Evolutionary conservation across 306 rosid genomes (phyloP), one percentile per base, ranked within the genome.

Genomic region (Cajanus cajan): DNA sequence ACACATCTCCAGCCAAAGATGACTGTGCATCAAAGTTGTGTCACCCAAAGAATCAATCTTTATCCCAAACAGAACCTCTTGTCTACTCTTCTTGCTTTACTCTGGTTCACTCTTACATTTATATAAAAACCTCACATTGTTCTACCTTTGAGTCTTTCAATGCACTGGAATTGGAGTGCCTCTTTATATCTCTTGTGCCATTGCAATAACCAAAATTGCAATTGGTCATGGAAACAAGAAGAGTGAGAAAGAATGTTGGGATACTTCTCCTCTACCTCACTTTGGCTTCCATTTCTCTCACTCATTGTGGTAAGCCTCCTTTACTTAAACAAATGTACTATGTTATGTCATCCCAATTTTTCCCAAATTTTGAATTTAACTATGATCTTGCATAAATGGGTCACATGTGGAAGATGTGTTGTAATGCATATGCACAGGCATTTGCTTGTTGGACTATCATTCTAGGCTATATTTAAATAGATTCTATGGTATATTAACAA

Each of bases 1-100:
- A 66, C 62, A 88, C 90, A 76, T 76, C 58, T 81, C 58, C 52
- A 66, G 73, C 85, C 81, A 86, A 88, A 86, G 84, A 82, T 88
- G 82, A 83, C 80, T 77, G 83, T 66, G 40, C 82, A 73, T 28
- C 84, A 84, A 87, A 87, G 82, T 55, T 83, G 83, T 72, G 82
- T 82, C 61, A 76, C 88, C 76, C 62, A 87, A 70, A 79, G 95
- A 92, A 92, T 87, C 89, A 84, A 89, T 90, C 97, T 92, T 88
- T 86, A 88, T 81, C 82, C 82, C 89, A 73, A 77, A 74, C 89
- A 63, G 85, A 83, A 71, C 80, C 89, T 31, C 83, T 71, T 80
- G 79, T 82, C 82, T 59, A 77, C 85, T 82, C 81, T 76, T 82
- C 81, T 76, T 68, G 40, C 75, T 64, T 72, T 54, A 63, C 55